Percentiles rank a stretch among this genome's conserved stretches.
phyloP scores from a whole-genome alignment of 176 grass and related monocot genomes.

The Tillandsia fasciculata region DNA sequence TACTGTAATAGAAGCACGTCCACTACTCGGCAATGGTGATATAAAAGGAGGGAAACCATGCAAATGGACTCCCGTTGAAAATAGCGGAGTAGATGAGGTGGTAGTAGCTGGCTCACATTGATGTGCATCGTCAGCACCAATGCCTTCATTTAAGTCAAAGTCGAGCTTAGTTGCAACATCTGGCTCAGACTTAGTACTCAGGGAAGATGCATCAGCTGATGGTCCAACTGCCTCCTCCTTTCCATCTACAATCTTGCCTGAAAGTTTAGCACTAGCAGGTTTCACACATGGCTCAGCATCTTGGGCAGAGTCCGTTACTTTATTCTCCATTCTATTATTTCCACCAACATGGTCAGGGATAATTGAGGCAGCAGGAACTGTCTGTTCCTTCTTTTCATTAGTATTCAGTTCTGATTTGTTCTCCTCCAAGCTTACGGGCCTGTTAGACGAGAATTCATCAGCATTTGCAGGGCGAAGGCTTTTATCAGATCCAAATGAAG shows the following conservation, averaged over 20 bases:
- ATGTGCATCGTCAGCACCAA: constrained; percentile 39
- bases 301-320: constrained; percentile 37
- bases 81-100: constrained; percentile 20
- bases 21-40: constrained; percentile 31
- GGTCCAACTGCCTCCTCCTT: constrained; percentile 26
- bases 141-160: constrained; percentile 65
- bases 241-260: constrained; percentile 5
- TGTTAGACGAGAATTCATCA: constrained; percentile 1
- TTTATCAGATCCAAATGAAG: constrained; percentile 18
- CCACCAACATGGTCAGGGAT: constrained; percentile 19
- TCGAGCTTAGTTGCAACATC: constrained; percentile 38
- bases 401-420: constrained; percentile 8
- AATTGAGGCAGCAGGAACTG: constrained; percentile 5
- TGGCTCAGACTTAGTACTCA: constrained; percentile 20
- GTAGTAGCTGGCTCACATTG: constrained; percentile 32
- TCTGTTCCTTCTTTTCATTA: constrained; percentile 23
- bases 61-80: constrained; percentile 26
- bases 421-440: constrained; percentile 9
- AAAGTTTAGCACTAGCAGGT: constrained; percentile 28
- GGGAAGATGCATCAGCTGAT: constrained; percentile 37
- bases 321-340: constrained; percentile 29
- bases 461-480: constrained; percentile 3
- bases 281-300: constrained; percentile 21
- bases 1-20: constrained; percentile 46
- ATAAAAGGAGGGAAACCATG: constrained; percentile 25